A percentile compares a stretch with the other conserved stretches of the same genome.
phyloP scores from a whole-genome alignment of 192 early-diverging fungal species.

The Lobosporangium transversale region DNA sequence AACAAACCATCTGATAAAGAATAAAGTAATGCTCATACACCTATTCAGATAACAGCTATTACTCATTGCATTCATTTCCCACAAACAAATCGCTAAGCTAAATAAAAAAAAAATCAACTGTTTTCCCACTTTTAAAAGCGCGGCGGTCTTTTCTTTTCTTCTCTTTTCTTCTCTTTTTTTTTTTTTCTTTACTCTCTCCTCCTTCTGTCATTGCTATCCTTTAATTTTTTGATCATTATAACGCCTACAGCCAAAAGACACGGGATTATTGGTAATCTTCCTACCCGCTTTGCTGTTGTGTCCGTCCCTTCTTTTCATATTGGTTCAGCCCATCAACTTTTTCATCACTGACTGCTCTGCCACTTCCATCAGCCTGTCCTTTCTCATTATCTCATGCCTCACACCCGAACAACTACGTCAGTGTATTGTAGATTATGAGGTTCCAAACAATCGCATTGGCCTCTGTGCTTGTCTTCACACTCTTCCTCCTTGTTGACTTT shows the following conservation, averaged over 20 bases:
- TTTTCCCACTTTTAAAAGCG: too few species aligned
- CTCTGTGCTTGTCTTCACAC: neutral
- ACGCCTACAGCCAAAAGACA: neutral
- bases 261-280: too few species aligned
- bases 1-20: neutral
- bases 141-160: neutral
- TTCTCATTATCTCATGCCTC: neutral
- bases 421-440: neutral
- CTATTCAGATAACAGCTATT: too few species aligned
- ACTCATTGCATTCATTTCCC: neutral
- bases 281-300: too few species aligned
- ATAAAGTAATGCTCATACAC: conserved; percentile 27
- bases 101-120: too few species aligned
- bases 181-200: conserved; percentile 1
- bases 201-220: neutral
- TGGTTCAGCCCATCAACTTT: neutral
- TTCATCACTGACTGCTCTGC: neutral
- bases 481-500: conserved; percentile 21
- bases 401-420: neutral
- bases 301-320: too few species aligned
- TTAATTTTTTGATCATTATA: neutral
- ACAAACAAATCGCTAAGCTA: neutral
- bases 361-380: neutral
- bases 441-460: conserved; percentile 1
- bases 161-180: conserved; percentile 4